Conservation (phyloP, 768 basidiomycete species). For the Boletus rubroflammeus region DNA sequence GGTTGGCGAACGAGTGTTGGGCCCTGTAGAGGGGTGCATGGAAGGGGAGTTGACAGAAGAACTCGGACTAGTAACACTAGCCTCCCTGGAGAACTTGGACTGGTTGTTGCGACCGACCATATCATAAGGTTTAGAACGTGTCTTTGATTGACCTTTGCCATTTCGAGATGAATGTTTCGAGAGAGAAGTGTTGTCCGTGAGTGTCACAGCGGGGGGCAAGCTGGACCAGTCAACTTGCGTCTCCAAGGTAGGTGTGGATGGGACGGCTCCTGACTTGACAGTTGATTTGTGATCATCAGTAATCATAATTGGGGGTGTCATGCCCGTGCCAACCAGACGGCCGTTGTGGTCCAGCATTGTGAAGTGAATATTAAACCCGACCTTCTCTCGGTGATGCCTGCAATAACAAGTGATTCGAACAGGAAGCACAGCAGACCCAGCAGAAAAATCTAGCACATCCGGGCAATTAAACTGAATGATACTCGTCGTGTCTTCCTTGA, state of each 20-base stretch:
- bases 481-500: constrained; percentile 66
- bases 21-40: constrained; percentile 33
- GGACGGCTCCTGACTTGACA: constrained; percentile 25
- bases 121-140: constrained; percentile 73
- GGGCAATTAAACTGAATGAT: constrained; percentile 97
- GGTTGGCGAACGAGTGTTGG: constrained; percentile 31
- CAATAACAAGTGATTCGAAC: constrained; percentile 98
- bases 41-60: constrained; percentile 47
- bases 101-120: constrained; percentile 29
- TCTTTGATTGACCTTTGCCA: constrained; percentile 48
- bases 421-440: constrained; percentile 85
- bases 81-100: constrained; percentile 52
- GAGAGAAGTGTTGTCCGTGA: constrained; percentile 36
- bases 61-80: constrained; percentile 49
- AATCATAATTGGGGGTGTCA: constrained; percentile 92
- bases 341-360: constrained; percentile 79
- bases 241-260: constrained; percentile 35
- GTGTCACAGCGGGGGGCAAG: constrained; percentile 20
- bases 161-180: constrained; percentile 45
- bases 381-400: constrained; percentile 95
- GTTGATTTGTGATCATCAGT: constrained; percentile 98
- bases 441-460: constrained; percentile 82
- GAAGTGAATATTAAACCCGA: constrained; percentile 90
- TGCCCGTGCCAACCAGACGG: constrained; percentile 75
- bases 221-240: constrained; percentile 52